phyloP scores from a whole-genome alignment of 805 yeast species.

The Schwanniomyces sp. region DNA sequence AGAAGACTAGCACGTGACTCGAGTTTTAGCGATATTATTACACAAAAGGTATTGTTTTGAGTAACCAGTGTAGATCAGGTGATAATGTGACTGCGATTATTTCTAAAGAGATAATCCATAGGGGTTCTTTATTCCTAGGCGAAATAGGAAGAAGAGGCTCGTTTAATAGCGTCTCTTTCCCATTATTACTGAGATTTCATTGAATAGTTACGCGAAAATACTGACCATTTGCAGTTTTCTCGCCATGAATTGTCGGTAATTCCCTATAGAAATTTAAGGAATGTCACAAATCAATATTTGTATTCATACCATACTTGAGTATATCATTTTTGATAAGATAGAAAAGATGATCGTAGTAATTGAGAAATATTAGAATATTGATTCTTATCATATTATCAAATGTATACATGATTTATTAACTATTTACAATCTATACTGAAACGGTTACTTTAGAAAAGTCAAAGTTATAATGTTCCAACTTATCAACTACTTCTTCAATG shows the following conservation, averaged over 20 bases:
- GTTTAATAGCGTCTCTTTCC: too few species aligned
- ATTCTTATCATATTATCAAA: neutral
- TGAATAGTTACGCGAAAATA: too few species aligned
- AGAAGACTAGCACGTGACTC: neutral
- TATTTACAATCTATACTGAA: slow-evolving; percentile 6
- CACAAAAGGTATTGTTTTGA: neutral
- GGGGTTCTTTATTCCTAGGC: neutral
- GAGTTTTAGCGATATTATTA: neutral
- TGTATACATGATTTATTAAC: neutral
- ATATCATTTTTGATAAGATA: too few species aligned
- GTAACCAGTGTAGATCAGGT: neutral
- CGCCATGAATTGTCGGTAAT: too few species aligned
- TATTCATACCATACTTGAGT: too few species aligned
- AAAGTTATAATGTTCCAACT: slow-evolving; percentile 44
- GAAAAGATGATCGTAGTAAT: neutral
- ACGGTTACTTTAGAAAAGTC: slow-evolving; percentile 35
- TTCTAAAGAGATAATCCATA: neutral
- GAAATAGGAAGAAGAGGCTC: too few species aligned
- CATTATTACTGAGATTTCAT: too few species aligned
- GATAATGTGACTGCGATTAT: neutral
- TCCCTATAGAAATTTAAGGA: too few species aligned
- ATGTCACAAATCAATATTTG: neutral
- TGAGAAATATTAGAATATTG: neutral
- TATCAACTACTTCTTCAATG: slow-evolving; percentile 48
- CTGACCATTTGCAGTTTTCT: too few species aligned